Conservation (phyloP, 2,329 filamentous ascomycete species). For the Alternaria brassicae region DNA sequence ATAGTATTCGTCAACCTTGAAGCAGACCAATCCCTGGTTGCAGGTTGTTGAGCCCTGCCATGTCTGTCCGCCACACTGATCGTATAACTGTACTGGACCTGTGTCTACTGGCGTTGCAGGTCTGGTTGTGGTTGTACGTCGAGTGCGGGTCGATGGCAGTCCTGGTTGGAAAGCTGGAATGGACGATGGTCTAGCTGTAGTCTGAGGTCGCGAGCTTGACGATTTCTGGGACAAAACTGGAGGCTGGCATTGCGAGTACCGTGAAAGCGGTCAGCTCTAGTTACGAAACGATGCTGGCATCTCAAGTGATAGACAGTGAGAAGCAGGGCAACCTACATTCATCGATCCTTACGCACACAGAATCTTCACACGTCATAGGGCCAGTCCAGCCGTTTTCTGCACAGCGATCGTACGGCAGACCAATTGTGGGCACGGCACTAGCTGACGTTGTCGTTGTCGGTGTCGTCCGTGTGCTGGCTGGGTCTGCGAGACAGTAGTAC, state of each 20-base stretch:
- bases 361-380: conserved; percentile 24
- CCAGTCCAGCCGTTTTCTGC: conserved; percentile 22
- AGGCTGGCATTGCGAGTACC: conserved; percentile 21
- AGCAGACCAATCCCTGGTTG: conserved; percentile 15
- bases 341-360: conserved; percentile 17
- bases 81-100: conserved; percentile 18
- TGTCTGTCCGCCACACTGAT: conserved; percentile 22
- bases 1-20: conserved; percentile 24
- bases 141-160: neutral
- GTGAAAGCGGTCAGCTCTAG: neutral
- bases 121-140: neutral
- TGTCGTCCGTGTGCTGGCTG: conserved; percentile 19
- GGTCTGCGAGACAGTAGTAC: conserved; percentile 27
- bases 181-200: neutral
- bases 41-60: conserved; percentile 14
- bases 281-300: neutral
- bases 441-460: conserved; percentile 13
- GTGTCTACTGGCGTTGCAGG: conserved; percentile 11
- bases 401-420: conserved; percentile 25
- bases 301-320: neutral
- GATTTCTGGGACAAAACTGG: neutral
- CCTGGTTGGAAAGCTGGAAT: neutral
- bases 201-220: conserved; percentile 4
- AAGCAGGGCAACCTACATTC: conserved; percentile 9
- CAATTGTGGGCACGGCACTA: conserved; percentile 17